Percentiles rank a stretch among this genome's conserved stretches.
Evolutionary conservation across 169 alveolate species (phyloP).

Genomic region (Eimeria zaria): DNA sequence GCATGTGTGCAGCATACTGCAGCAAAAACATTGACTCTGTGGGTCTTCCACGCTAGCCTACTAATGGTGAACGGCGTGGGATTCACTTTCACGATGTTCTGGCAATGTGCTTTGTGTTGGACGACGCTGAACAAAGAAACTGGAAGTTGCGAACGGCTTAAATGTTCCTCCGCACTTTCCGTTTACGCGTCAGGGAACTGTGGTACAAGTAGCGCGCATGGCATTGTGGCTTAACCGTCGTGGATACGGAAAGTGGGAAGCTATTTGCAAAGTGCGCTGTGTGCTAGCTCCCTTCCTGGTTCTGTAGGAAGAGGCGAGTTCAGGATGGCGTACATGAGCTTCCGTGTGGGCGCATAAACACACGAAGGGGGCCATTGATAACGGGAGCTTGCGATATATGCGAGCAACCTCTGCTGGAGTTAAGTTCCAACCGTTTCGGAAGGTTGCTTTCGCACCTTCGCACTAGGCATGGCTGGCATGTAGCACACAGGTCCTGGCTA

Average conservation of each 20-base stretch:
- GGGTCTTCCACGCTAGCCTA: too few species aligned
- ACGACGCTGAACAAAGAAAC: too few species aligned
- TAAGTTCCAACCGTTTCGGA: not conserved
- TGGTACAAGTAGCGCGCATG: not conserved
- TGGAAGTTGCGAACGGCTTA: too few species aligned
- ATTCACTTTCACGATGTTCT: too few species aligned
- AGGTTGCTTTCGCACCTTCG: not conserved
- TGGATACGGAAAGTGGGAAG: not conserved
- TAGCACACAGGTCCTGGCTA: not conserved
- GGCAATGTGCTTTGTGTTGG: too few species aligned
- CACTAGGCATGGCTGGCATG: not conserved
- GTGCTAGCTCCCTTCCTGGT: not conserved
- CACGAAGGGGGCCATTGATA: not conserved
- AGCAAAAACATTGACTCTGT: too few species aligned
- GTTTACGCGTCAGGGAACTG: not conserved
- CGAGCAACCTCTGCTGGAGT: not conserved
- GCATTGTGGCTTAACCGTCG: not conserved
- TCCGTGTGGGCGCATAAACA: not conserved
- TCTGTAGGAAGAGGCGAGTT: not conserved
- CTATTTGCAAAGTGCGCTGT: not conserved
- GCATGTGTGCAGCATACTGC: not conserved
- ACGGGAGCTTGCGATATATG: not conserved
- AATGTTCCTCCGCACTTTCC: too few species aligned
- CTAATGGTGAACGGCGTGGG: too few species aligned
- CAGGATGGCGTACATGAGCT: not conserved